phyloP scores from a whole-genome alignment of 441 rosid species.

The Aleurites moluccanus region DNA sequence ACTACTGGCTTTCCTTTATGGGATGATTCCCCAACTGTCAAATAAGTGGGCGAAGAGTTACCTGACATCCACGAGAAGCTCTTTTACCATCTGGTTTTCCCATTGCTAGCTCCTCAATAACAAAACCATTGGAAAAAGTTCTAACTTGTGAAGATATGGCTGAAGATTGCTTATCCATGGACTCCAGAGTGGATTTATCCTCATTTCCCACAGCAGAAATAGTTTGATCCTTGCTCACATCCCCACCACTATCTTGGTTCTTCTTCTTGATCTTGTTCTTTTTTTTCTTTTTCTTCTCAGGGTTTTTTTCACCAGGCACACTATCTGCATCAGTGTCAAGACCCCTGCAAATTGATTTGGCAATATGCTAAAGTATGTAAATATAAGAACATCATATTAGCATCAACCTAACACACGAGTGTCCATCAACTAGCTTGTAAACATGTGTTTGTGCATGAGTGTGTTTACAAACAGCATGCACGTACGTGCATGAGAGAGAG shows the following conservation, averaged over 20 bases:
- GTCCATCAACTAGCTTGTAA: conserved; percentile 2
- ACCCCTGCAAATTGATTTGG: conserved; percentile 31
- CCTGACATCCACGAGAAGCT: conserved; percentile 84
- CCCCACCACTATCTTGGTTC: conserved; percentile 42
- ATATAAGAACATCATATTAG: conserved; percentile 1
- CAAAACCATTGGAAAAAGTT: conserved; percentile 76
- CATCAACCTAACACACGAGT: neutral
- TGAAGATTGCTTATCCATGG: conserved; percentile 35
- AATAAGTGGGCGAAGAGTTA: conserved; percentile 20
- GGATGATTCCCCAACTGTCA: neutral
- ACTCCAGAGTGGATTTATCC: conserved; percentile 31
- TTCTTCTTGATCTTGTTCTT: conserved; percentile 64
- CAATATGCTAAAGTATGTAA: conserved; percentile 9
- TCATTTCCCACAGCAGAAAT: conserved; percentile 32
- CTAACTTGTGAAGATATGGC: conserved; percentile 61
- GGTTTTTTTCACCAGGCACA: conserved; percentile 36
- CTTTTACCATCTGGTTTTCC: conserved; percentile 87
- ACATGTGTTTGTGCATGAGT: too few relatives aligned
- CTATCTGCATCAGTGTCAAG: conserved; percentile 27
- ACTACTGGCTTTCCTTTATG: neutral
- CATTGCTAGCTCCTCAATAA: conserved; percentile 76
- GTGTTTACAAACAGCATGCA: neutral
- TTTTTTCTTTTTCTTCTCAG: conserved; percentile 58
- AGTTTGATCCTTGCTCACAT: conserved; percentile 25
- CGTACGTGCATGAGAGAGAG: neutral